phyloP scores from a whole-genome alignment of 2,329 filamentous ascomycete genomes.

The Aspergillus ochraceus region DNA sequence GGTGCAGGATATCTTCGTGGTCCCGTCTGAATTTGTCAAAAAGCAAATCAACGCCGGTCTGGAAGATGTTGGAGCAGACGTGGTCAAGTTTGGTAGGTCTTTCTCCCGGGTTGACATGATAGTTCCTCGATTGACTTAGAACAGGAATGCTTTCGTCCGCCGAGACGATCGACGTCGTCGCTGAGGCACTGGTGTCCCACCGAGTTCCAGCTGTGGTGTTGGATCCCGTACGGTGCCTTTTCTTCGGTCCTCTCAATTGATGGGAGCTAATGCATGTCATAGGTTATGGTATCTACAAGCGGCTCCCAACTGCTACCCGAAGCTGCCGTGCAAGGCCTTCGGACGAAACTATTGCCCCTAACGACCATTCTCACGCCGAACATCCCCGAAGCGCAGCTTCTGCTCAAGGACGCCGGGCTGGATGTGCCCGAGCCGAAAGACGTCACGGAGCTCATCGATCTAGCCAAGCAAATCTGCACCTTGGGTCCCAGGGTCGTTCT shows the following conservation, averaged over 20 bases:
- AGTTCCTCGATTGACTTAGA: neutral
- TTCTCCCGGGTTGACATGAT: neutral
- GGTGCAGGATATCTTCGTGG: constrained; percentile 76
- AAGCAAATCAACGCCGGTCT: constrained; percentile 85
- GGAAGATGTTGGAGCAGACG: constrained; percentile 81
- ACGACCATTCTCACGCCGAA: constrained; percentile 51
- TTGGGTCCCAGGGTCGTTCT: constrained; percentile 79
- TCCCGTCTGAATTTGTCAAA: constrained; percentile 74
- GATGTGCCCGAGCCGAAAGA: constrained; percentile 50
- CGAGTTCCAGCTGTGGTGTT: constrained; percentile 62
- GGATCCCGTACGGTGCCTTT: constrained; percentile 64
- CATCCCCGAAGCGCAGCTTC: constrained; percentile 48
- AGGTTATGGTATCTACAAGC: constrained; percentile 78
- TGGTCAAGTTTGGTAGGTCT: constrained; percentile 78
- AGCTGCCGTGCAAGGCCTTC: constrained; percentile 42
- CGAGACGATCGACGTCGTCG: constrained; percentile 68
- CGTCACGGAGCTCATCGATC: constrained; percentile 65
- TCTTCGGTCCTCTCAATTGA: neutral
- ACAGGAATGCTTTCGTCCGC: constrained; percentile 76
- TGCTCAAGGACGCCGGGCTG: constrained; percentile 43
- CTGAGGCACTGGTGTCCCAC: constrained; percentile 61
- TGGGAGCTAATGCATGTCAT: constrained; percentile 14
- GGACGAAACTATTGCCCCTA: constrained; percentile 43
- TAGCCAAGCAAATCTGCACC: constrained; percentile 65
- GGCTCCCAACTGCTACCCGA: constrained; percentile 48